Evolutionary conservation across 2,329 filamentous ascomycete species (phyloP).

Genomic region (Emergomyces pasteurianus): DNA sequence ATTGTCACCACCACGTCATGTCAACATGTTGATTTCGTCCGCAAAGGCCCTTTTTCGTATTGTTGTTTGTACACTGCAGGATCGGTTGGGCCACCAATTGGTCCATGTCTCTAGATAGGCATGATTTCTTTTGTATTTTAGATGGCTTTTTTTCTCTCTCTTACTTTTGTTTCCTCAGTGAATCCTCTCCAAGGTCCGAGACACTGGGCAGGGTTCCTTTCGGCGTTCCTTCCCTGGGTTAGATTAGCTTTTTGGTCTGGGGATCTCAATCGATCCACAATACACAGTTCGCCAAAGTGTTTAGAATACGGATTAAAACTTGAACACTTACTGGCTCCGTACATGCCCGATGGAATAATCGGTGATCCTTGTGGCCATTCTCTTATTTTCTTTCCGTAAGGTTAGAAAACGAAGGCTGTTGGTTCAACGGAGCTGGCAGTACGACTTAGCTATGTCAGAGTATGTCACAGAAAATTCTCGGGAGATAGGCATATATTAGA

Average conservation of each 20-base stretch:
- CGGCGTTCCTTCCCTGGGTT: not conserved
- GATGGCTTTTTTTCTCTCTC: not conserved
- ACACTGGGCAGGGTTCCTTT: not conserved
- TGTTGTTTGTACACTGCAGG: not conserved
- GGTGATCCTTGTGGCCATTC: not conserved
- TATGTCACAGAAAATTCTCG: not conserved
- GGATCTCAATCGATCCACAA: not conserved
- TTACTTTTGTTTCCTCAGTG: not conserved
- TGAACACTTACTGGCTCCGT: not conserved
- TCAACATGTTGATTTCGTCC: not conserved
- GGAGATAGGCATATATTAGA: not conserved
- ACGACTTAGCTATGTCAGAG: not conserved
- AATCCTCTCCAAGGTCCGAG: not conserved
- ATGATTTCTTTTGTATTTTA: not conserved
- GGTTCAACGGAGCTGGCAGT: not conserved
- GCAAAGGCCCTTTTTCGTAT: not conserved
- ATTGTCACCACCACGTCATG: not conserved
- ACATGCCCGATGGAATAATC: not conserved
- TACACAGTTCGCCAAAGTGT: not conserved
- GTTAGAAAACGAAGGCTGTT: not conserved
- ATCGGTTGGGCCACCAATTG: not conserved
- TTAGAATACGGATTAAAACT: not conserved
- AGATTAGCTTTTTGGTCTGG: not conserved
- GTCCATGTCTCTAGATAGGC: not conserved
- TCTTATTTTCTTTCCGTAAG: not conserved